Evolutionary conservation across 768 basidiomycete genomes (phyloP), one percentile per base, ranked within the genome.

Genomic region (Lactarius indigo): DNA sequence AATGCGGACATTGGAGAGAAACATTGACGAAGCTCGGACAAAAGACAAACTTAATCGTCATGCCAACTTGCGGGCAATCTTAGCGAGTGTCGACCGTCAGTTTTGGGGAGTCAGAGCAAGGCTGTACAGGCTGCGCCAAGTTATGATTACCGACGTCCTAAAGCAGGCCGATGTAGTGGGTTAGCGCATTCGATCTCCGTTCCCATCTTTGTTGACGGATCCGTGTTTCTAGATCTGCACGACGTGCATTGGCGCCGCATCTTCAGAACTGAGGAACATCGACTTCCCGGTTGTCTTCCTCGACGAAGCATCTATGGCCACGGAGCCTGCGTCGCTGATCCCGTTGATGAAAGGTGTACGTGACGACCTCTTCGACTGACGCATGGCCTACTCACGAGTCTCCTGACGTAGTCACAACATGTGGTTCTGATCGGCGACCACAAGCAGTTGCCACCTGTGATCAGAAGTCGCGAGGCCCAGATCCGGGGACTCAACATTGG

Each of bases 271-370:
- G 62, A 85, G 86, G 66, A 83, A 88, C 8, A 81, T 87, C 20
- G 96, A 97, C 74, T 96, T 97, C 73, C 95, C 95, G 3, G 85
- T 96, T 37, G 94, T 97, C 2, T 95, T 96, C 72, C 77, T 97
- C 17, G 96, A 98, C 73, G 95, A 98, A 76, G 96, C 96, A 1
- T 93, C 92, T 9, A 96, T 97, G 94, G 94, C 92, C 37, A 96
- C 94, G 2, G 95, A 98, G 76, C 94, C 95, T 13, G 89, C 93
- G 28, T 91, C 93, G 23, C 79, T 96, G 63, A 89, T 98, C 71
- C 93, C 95, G 0, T 79, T 98, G 52, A 96, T 94, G 90, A 94
- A 92, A 84, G 95, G 95, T 12, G 92, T 94, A 79, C 64, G 91
- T 86, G 65, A 65, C 66, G 28, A n/a, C 30, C 66, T 33, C 69